A percentile compares a stretch with the other conserved stretches of the same genome.
These are phyloP conservation scores for Barnettozyma wickerhamii DNA, from an alignment of 805 yeast genomes.

Conservation along the genomic window DNA sequence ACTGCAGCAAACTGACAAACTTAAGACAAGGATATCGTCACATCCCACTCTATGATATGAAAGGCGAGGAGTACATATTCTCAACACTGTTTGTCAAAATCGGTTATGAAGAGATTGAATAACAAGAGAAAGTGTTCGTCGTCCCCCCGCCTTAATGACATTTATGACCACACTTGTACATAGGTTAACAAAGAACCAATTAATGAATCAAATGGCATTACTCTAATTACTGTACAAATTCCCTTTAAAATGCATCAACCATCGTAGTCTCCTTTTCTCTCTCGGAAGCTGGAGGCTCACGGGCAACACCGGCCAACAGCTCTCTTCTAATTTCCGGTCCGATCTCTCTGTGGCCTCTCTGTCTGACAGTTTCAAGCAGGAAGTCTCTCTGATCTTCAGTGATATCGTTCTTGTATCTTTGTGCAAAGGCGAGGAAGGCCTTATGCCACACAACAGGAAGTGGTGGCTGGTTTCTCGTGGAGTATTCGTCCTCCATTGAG, in stretches of 20 bases:
- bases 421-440: slow-evolving; percentile 90
- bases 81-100: slow-evolving; percentile 46
- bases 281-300: slow-evolving; percentile 38
- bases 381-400: slow-evolving; percentile 99
- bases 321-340: slow-evolving; percentile 96
- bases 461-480: slow-evolving; percentile 38
- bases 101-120: slow-evolving; percentile 12
- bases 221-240: too few species aligned
- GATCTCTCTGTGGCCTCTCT: slow-evolving; percentile 81
- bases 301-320: slow-evolving; percentile 76
- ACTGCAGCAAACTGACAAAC: slow-evolving; percentile 56
- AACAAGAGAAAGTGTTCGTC: too few species aligned
- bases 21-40: slow-evolving; percentile 80
- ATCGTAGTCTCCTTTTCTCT: slow-evolving; percentile 27
- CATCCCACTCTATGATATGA: slow-evolving; percentile 65
- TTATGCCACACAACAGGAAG: slow-evolving; percentile 98
- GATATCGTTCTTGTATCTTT: slow-evolving; percentile 92
- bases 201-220: too few species aligned
- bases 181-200: too few species aligned
- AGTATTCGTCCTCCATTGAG: slow-evolving; percentile 36
- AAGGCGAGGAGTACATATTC: slow-evolving; percentile 74
- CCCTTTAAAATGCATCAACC: slow-evolving; percentile 27
- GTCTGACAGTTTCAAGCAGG: slow-evolving; percentile 83
- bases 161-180: not conserved
- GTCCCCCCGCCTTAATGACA: not conserved